Conservation (phyloP, 768 basidiomycete genomes). For the Cytidiella melzeri region DNA sequence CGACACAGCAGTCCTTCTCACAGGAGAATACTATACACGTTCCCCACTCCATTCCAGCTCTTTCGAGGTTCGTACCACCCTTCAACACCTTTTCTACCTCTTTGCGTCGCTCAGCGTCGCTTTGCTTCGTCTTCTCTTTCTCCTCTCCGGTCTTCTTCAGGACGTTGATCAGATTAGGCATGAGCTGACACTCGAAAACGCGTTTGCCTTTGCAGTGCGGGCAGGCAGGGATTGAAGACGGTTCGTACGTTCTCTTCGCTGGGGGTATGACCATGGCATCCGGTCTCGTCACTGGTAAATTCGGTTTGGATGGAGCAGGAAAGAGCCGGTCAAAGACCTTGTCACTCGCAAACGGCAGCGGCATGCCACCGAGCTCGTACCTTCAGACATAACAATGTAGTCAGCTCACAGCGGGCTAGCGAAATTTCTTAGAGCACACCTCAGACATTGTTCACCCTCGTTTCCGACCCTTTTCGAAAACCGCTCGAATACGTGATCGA, state of each 20-base stretch:
- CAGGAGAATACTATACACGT: conserved; percentile 89
- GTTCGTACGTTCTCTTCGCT: conserved; percentile 47
- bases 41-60: conserved; percentile 89
- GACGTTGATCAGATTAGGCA: conserved; percentile 88
- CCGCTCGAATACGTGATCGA: conserved; percentile 82
- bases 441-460: conserved; percentile 79
- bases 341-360: conserved; percentile 83
- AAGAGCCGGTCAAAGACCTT: conserved; percentile 69
- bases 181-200: conserved; percentile 90
- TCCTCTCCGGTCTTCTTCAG: conserved; percentile 35
- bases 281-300: conserved; percentile 51
- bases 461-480: conserved; percentile 69
- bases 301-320: conserved; percentile 38
- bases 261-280: conserved; percentile 48
- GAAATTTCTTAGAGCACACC: conserved; percentile 48
- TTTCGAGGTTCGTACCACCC: conserved; percentile 34
- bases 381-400: conserved; percentile 33
- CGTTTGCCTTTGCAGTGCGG: conserved; percentile 58
- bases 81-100: conserved; percentile 53
- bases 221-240: conserved; percentile 55
- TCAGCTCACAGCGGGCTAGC: background rate
- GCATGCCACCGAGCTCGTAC: conserved; percentile 82
- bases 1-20: conserved; percentile 64
- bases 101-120: conserved; percentile 65
- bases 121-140: conserved; percentile 28